Evolutionary conservation across 2,329 filamentous ascomycete genomes (phyloP).

Genomic region (Waltergamsia citrina): DNA sequence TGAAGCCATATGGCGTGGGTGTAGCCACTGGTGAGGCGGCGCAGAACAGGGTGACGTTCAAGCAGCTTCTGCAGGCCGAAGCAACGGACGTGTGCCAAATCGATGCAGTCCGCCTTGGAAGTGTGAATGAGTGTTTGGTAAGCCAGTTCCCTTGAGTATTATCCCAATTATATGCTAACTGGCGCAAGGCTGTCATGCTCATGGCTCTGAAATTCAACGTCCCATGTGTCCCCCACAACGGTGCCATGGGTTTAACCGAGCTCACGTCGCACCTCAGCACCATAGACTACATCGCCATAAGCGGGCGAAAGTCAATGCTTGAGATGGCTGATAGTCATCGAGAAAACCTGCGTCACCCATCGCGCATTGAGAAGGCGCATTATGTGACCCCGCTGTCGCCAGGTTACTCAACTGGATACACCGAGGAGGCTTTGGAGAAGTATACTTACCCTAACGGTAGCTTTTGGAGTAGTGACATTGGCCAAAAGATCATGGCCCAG

Average conservation of each 20-base stretch:
- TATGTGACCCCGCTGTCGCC: constrained; percentile 14
- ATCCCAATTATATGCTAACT: background rate
- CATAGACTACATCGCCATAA: constrained; percentile 13
- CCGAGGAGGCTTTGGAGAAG: constrained; percentile 16
- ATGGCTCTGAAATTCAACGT: constrained; percentile 73
- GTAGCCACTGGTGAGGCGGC: constrained; percentile 93
- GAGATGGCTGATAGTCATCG: constrained; percentile 14
- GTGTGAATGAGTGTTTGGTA: constrained; percentile 75
- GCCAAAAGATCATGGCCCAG: constrained; percentile 16
- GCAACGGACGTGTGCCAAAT: constrained; percentile 86
- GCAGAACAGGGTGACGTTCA: constrained; percentile 90
- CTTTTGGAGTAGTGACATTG: constrained; percentile 19
- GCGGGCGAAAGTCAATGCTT: constrained; percentile 13
- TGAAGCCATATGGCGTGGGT: constrained; percentile 65
- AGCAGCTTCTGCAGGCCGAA: constrained; percentile 72
- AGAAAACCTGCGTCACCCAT: constrained; percentile 16
- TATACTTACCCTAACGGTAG: constrained; percentile 17
- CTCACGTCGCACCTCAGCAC: constrained; percentile 74
- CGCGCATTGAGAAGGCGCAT: constrained; percentile 13
- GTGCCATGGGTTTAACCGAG: constrained; percentile 82
- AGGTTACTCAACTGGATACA: constrained; percentile 19
- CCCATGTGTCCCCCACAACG: constrained; percentile 81
- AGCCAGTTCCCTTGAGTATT: background rate
- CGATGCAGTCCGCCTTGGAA: constrained; percentile 81
- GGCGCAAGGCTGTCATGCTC: constrained; percentile 58